Evolutionary conservation across 768 basidiomycete species (phyloP).

Genomic region (Termitomyces eurrhizus): DNA sequence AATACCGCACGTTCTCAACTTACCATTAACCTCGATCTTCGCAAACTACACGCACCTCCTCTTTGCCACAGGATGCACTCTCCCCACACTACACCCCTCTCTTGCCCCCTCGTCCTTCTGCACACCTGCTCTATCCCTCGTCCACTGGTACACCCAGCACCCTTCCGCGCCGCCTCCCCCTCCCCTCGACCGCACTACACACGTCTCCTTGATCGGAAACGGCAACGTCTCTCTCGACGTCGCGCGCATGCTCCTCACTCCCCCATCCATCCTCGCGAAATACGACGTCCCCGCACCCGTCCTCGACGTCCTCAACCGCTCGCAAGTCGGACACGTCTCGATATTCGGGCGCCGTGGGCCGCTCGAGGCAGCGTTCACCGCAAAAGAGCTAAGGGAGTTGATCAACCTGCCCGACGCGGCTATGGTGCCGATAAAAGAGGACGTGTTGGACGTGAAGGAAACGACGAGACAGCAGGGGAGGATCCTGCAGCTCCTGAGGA

Average conservation of each 20-base stretch:
- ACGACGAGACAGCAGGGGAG: conserved; percentile 64
- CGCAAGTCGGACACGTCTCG: conserved; percentile 69
- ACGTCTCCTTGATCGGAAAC: conserved; percentile 86
- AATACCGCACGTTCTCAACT: conserved; percentile 47
- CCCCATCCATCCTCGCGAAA: conserved; percentile 51
- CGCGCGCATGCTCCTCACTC: conserved; percentile 83
- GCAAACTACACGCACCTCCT: conserved; percentile 81
- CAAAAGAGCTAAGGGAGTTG: conserved; percentile 91
- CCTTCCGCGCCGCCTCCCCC: conserved; percentile 64
- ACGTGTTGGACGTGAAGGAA: conserved; percentile 15
- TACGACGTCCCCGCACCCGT: conserved; percentile 81
- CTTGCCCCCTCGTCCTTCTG: conserved; percentile 45
- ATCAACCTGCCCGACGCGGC: conserved; percentile 58
- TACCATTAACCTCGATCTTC: conserved; percentile 61
- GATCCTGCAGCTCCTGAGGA: conserved; percentile 58
- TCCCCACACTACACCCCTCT: conserved; percentile 55
- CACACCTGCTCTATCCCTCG: conserved; percentile 76
- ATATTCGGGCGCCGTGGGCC: conserved; percentile 87
- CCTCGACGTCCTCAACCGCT: conserved; percentile 59
- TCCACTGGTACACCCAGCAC: conserved; percentile 97
- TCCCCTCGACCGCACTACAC: conserved; percentile 56
- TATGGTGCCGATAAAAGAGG: conserved; percentile 57
- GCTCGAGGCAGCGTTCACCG: conserved; percentile 84
- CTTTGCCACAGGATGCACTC: conserved; percentile 81
- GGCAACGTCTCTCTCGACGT: conserved; percentile 95